Base-by-base conservation (phyloP, 805 yeast genomes). In the Saccharomycopsis microspora region DNA sequence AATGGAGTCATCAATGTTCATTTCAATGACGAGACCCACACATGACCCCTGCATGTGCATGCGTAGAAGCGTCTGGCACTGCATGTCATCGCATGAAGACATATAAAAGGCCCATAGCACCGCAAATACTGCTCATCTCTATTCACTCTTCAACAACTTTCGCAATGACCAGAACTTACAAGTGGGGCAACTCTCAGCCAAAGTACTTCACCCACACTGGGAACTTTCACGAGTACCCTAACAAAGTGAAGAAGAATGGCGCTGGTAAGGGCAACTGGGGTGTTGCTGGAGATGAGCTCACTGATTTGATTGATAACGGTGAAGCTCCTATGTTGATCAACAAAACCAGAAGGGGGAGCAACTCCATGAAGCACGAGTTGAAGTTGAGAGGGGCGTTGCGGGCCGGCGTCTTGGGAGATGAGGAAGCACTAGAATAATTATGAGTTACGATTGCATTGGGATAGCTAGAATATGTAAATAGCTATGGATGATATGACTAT, bases 181-280 rank as follows among this genome's bases (percentile, higher is more conserved):
- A 82, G 67, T 82, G 87, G 86, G 75, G 81, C 30, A 47, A 71
- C 53, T 67, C 75, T 39, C 74, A 74, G 50, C 76, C 87, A 46
- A 80, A 76, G 60, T 86, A 76, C 76, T 88, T 87, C 63, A 82
- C 89, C 48, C 89, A 82, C 61, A 75, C 76, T 57, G 95, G 95
- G 19, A 73, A 74, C 58, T 63, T 64, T 52, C 80, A 82, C 57
- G 72, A 77, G 46, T 78, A 81, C 53, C 95, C 96, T 47, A 79
- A 78, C 59, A 76, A 78, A 58, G 76, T 83, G 48, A 86, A 86
- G 75, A 86, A 85, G 62, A 73, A 74, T 50, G 97, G 97, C 44
- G 82, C 82, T 34, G 97, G 97, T 42, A 80, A 78, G 57, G 82
- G 80, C 55, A 87, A 87, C 59, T 86, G 96, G 95, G 97, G 97